Evolutionary conservation across 179 eudicot species (phyloP).

Genomic region (Beta corolliflora): DNA sequence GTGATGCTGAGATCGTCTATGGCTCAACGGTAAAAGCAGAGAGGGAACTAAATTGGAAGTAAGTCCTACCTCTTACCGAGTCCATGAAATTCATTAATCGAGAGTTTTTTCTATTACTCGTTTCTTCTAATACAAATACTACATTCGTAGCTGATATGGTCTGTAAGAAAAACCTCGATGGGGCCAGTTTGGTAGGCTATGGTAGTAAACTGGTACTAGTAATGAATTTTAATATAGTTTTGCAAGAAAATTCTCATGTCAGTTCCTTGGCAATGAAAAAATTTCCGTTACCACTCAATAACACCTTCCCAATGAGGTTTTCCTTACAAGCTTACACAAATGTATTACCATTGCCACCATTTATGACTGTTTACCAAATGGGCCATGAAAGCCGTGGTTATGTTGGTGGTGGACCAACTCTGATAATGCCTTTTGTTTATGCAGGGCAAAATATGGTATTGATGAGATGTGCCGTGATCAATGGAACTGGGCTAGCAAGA

Average conservation of each 20-base stretch:
- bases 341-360: too few relatives aligned
- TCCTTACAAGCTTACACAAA: too few relatives aligned
- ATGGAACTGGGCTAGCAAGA: slow-evolving; percentile 99
- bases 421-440: slow-evolving; percentile 3
- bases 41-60: slow-evolving; percentile 91
- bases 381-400: not conserved
- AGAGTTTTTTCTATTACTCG: not conserved
- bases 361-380: too few relatives aligned
- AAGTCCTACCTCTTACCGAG: slow-evolving; percentile 34
- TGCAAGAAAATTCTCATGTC: too few relatives aligned
- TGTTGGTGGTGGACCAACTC: not conserved
- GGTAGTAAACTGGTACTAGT: too few relatives aligned
- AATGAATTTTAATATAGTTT: too few relatives aligned
- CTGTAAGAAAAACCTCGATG: not conserved
- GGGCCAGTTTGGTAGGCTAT: too few relatives aligned
- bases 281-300: too few relatives aligned
- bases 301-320: too few relatives aligned
- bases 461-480: slow-evolving; percentile 98
- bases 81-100: not conserved
- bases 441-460: slow-evolving; percentile 85
- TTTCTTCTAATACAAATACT: not conserved
- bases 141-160: not conserved
- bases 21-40: slow-evolving; percentile 91
- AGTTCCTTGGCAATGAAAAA: too few relatives aligned
- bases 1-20: slow-evolving; percentile 91